phyloP scores from a whole-genome alignment of 2,329 filamentous ascomycete species.

The Biscogniauxia marginata region DNA sequence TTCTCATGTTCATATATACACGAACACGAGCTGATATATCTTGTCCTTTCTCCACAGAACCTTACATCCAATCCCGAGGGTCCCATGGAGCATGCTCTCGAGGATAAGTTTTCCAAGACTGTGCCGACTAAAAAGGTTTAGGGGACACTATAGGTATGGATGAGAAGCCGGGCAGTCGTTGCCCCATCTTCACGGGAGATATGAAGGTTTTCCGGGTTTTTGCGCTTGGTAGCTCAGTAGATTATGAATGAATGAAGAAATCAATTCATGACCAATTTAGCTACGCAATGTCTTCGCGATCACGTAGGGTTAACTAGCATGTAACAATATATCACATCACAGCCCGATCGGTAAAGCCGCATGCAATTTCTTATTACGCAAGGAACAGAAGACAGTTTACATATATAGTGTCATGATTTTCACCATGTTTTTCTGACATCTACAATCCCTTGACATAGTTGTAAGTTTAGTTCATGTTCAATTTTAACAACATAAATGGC shows the following conservation, averaged over 20 bases:
- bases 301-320: too few species aligned
- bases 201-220: too few species aligned
- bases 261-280: not conserved
- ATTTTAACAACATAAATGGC: too few species aligned
- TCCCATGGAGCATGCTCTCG: slow-evolving; percentile 57
- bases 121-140: slow-evolving; percentile 2
- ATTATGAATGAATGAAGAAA: not conserved
- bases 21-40: not conserved
- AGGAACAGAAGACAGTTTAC: too few species aligned
- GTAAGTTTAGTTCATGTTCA: too few species aligned
- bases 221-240: not conserved
- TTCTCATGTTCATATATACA: not conserved
- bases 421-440: too few species aligned
- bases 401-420: too few species aligned
- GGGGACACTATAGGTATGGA: slow-evolving; percentile 1
- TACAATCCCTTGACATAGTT: too few species aligned
- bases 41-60: slow-evolving; percentile 38
- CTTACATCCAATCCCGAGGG: slow-evolving; percentile 66
- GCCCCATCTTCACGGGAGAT: too few species aligned
- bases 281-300: not conserved
- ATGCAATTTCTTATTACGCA: too few species aligned
- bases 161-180: too few species aligned
- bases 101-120: slow-evolving; percentile 60
- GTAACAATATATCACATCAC: not conserved
- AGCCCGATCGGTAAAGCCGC: too few species aligned